These are phyloP conservation scores for Brassica juncea DNA, from an alignment of 345 rosid species.

Conservation along the genomic window DNA sequence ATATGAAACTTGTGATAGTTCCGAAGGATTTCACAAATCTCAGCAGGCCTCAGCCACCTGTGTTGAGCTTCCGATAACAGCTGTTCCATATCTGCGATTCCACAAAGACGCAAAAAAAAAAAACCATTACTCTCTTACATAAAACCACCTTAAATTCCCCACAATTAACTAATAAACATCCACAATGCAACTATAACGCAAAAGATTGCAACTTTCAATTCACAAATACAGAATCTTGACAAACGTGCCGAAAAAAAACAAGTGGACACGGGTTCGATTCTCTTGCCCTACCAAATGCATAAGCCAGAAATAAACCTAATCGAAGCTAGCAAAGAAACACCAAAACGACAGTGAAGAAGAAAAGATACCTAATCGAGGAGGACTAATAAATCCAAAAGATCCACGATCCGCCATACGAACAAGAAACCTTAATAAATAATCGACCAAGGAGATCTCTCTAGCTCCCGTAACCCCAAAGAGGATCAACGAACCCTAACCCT, in stretches of 20 bases:
- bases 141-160: not conserved
- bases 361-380: slow-evolving; percentile 53
- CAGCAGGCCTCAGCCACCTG: slow-evolving; percentile 94
- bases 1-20: slow-evolving; percentile 78
- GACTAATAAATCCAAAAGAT: slow-evolving; percentile 41
- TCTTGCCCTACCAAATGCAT: slow-evolving; percentile 18
- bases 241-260: too few species aligned
- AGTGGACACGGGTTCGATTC: not conserved
- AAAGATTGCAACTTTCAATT: not conserved
- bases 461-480: slow-evolving; percentile 11
- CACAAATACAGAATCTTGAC: not conserved
- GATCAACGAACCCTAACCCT: slow-evolving; percentile 30
- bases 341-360: not conserved
- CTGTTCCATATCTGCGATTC: slow-evolving; percentile 48
- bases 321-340: slow-evolving; percentile 6
- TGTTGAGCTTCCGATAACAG: slow-evolving; percentile 70
- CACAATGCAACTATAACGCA: not conserved
- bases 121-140: not conserved
- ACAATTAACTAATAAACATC: slow-evolving; percentile 1
- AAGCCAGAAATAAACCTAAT: slow-evolving; percentile 4
- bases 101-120: not conserved
- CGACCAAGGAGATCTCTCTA: slow-evolving; percentile 35
- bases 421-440: not conserved
- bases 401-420: slow-evolving; percentile 51
- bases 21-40: slow-evolving; percentile 90